Evolutionary conservation across 495 filamentous ascomycete genomes (phyloP), one percentile per base, ranked within the genome.

Genomic region (Darksidea phi): DNA sequence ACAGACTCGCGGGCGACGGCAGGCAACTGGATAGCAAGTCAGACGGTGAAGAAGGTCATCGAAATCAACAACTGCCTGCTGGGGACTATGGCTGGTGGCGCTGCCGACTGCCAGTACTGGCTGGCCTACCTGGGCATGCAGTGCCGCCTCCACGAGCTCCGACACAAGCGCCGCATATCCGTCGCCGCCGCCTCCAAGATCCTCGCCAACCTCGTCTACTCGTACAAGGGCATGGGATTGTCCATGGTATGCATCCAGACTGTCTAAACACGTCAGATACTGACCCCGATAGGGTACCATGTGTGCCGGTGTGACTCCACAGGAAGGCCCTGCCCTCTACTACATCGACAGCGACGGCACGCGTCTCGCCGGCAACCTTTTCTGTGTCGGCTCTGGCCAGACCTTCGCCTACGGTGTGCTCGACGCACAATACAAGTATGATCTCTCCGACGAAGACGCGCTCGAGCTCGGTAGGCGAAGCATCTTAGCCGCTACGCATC

Each of bases 81-180:
- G 67, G 94, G 95, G 45, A 98, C 94, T 61, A 97, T 98, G 94
- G 94, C 94, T 60, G 94, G 94, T 73, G 95, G 95, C 78, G 94
- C 94, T 70, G 94, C 94, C 70, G 94, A 98, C 79, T 98, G 94
- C 78, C 94, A 97, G 85, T 97, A 96, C 81, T 98, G 94, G 94
- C 87, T 98, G 66, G 90, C 89, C 71, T 98, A 96, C 82, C 82
- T 98, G 64, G 94, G 94, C 60, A 95, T 97, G 86, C 91, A 97
- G 80, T 98, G 94, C 78, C 93, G 94, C 50, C 88, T 98, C 61
- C 94, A 97, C 77, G 94, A 98, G 79, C 93, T 98, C 67, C 90
- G 94, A 61, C 94, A 97, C 82, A 97, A 97, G 80, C 93, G 91
- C 72, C 90, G 94, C 68, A 98, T 98, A 78, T 90, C 89, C 49